Evolutionary conservation across 257 asterid species (phyloP).

Genomic region (Apocynum venetum): DNA sequence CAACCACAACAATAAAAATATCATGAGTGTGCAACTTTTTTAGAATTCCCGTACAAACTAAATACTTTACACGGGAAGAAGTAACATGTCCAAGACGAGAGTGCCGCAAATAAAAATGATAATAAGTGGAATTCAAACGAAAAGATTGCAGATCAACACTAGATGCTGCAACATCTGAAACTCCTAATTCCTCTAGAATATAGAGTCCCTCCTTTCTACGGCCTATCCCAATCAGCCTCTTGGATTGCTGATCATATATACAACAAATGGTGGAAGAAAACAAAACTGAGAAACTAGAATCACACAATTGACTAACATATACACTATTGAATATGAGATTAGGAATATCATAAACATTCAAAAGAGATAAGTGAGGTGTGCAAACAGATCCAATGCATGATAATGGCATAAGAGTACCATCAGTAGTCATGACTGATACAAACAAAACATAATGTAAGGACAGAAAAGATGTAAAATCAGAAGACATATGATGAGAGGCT

Average conservation of each 20-base stretch:
- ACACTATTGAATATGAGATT: not conserved
- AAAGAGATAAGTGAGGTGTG: no score
- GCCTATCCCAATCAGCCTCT: not conserved
- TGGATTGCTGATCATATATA: no score
- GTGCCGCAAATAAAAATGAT: not conserved
- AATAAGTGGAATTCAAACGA: not conserved
- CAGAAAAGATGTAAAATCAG: not conserved
- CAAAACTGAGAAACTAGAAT: no score
- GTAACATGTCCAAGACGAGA: constrained; percentile 1
- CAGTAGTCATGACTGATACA: not conserved
- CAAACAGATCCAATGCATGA: no score
- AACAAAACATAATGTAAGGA: not conserved
- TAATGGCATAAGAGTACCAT: not conserved
- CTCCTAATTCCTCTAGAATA: not conserved
- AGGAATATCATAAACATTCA: no score
- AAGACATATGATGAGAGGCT: no score
- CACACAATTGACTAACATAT: not conserved
- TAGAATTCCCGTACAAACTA: not conserved
- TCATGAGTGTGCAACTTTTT: not conserved
- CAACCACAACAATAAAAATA: not conserved
- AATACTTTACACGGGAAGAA: not conserved
- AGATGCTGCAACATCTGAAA: no score
- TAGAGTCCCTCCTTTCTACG: not conserved
- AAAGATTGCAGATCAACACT: no score
- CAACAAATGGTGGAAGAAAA: no score